Evolutionary conservation across 2,329 filamentous ascomycete genomes (phyloP).

Genomic region (Penicillium sp.): DNA sequence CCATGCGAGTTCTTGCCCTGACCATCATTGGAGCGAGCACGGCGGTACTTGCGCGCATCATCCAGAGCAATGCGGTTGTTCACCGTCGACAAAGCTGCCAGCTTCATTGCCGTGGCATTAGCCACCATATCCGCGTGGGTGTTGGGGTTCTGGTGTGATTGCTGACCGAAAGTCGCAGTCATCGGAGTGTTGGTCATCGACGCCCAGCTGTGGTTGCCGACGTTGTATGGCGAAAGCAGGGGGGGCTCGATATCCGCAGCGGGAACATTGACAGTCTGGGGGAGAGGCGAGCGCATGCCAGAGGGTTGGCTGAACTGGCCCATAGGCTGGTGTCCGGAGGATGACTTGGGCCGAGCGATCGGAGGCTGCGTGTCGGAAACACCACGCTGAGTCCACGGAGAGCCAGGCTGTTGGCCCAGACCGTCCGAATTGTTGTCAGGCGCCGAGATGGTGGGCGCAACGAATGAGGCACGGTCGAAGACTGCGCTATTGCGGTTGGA

Average conservation of each 20-base stretch:
- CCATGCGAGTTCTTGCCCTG: slow-evolving; percentile 44
- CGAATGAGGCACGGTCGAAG: slow-evolving; percentile 71
- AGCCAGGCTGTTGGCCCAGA: slow-evolving; percentile 65
- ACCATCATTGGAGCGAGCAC: slow-evolving; percentile 83
- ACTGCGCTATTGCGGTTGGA: slow-evolving; percentile 91
- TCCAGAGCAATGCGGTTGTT: slow-evolving; percentile 98
- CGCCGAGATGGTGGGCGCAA: slow-evolving; percentile 71
- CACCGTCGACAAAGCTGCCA: slow-evolving; percentile 92
- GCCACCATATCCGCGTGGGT: slow-evolving; percentile 96
- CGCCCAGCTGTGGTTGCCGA: slow-evolving; percentile 89
- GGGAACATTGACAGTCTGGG: slow-evolving; percentile 79
- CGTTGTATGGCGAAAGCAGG: slow-evolving; percentile 75
- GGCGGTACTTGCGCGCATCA: slow-evolving; percentile 93
- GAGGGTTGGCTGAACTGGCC: slow-evolving; percentile 89
- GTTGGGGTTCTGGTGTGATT: slow-evolving; percentile 41
- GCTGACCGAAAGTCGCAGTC: slow-evolving; percentile 76
- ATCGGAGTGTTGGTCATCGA: slow-evolving; percentile 98
- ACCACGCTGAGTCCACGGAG: slow-evolving; percentile 70
- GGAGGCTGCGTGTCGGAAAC: slow-evolving; percentile 51
- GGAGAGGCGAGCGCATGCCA: slow-evolving; percentile 76
- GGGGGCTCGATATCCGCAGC: slow-evolving; percentile 76
- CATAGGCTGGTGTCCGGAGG: slow-evolving; percentile 76
- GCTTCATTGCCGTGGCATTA: slow-evolving; percentile 98
- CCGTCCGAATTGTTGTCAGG: slow-evolving; percentile 63
- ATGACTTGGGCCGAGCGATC: slow-evolving; percentile 70